Percentiles rank a stretch among this genome's conserved stretches.
These are phyloP conservation scores for Clitoria ternatea DNA, from an alignment of 306 rosid species.

Conservation along the genomic window DNA sequence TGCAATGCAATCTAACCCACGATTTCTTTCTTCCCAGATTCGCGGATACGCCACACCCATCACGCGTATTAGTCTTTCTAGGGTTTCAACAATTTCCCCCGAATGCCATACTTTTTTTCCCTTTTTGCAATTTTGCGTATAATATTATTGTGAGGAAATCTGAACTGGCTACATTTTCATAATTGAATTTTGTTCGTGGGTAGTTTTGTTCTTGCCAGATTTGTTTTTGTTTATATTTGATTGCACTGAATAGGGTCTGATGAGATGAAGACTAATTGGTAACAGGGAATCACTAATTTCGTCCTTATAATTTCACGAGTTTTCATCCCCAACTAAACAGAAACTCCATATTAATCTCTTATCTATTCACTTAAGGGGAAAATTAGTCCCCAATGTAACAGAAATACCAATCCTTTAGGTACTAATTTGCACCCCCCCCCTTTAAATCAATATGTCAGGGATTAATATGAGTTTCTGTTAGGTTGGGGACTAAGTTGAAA, in stretches of 20 bases:
- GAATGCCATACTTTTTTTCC: neutral
- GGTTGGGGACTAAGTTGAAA: no score
- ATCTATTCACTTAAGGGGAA: no score
- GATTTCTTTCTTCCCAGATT: neutral
- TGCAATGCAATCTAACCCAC: neutral
- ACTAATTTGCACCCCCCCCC: no score
- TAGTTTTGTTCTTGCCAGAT: neutral
- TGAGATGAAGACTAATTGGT: neutral
- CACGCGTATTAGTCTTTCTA: neutral
- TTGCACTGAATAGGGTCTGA: conserved; percentile 4
- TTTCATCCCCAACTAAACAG: no score
- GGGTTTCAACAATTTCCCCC: conserved; percentile 1
- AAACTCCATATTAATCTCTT: no score
- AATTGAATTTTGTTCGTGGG: neutral
- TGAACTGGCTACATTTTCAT: no score
- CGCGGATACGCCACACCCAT: neutral
- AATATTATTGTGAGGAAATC: neutral
- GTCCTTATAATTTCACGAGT: no score
- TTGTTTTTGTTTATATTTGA: conserved; percentile 1
- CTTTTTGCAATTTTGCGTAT: neutral
- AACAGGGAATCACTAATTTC: no score
- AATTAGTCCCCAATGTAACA: no score
- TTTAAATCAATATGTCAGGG: no score
- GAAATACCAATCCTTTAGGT: no score
- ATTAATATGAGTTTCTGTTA: no score